Conservation (phyloP, 2,329 filamentous ascomycete species). For the Fusarium bactridioides region DNA sequence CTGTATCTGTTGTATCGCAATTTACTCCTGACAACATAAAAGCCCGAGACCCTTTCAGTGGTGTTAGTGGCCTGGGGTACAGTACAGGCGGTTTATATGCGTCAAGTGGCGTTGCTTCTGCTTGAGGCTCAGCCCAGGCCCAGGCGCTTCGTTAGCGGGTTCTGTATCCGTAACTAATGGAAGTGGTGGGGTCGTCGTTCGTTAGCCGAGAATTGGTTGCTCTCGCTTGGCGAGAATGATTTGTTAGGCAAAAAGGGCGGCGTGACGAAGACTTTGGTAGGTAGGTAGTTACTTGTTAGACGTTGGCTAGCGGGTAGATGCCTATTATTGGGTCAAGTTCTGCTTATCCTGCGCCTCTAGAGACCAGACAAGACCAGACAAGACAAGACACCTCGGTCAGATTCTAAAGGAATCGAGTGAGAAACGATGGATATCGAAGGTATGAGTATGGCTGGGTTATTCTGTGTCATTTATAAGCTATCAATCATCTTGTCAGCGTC, state of each 20-base stretch:
- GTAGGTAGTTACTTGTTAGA: not conserved
- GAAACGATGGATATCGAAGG: constrained; percentile 2
- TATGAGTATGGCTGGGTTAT: not conserved
- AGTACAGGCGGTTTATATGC: not conserved
- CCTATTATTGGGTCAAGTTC: not conserved
- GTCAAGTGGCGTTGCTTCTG: constrained; percentile 8
- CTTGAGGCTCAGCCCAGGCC: constrained; percentile 24
- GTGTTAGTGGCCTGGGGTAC: constrained; percentile 11
- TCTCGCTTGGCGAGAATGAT: constrained; percentile 2
- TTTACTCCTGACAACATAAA: constrained; percentile 6
- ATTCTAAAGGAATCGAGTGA: constrained; percentile 19
- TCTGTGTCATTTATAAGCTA: constrained; percentile 24
- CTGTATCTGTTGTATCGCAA: constrained; percentile 1
- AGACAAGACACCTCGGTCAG: not conserved
- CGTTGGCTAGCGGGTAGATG: not conserved
- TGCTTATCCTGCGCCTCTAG: not conserved
- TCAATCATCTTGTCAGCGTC: constrained; percentile 20
- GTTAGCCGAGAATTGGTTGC: constrained; percentile 1
- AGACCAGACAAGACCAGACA: not conserved
- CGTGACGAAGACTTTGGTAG: not conserved
- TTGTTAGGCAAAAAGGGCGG: constrained; percentile 1
- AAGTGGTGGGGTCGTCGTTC: not conserved
- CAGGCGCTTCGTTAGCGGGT: not conserved
- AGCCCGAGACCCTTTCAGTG: not conserved
- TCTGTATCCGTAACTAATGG: not conserved